Evolutionary conservation across 371 early-diverging fungal species (phyloP), one percentile per base, ranked within the genome.

Genomic region (Dichotomocladium elegans): DNA sequence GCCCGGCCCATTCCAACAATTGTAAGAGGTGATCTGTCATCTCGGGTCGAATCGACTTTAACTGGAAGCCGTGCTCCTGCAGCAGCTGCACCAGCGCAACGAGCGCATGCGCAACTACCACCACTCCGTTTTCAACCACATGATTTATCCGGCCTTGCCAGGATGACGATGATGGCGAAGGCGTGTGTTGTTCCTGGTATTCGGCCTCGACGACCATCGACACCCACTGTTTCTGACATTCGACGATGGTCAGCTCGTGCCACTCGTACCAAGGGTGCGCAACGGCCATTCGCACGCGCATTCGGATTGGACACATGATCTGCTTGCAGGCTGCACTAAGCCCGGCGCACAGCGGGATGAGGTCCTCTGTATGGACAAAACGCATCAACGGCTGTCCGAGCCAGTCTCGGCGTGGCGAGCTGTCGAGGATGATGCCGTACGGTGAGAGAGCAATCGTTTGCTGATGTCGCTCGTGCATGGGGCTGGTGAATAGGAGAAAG

Each of bases 351-450:
- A 60, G 44, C 14, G 22, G 35, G 19, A 48, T 43, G 19, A 60
- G 43, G 34, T 60, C 60, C 17, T 60, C 60, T n/a, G 41, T 35
- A 24, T 60, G 60, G 21, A 60, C 55, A 51, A 60, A 60, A 12
- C 60, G 60, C 60, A 60, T 60, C 19, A 60, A 33, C 1, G 60
- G 60, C n/a, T 46, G 55, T 2, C 51, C 60, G 15, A 30, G 37
- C 49, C 34, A 48, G 31, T 48, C 24, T 35, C 34, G 24, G 24
- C 19, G 15, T 28, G 50, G 33, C 22, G 50, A 43, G 41, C 52
- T 44, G 40, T 52, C 45, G 19, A 52, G 26, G 29, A 60, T 51
- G 10, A 47, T 44, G 15, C 60, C 60, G 30, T 60, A 60, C 17
- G 60, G 55, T 12, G 47, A 54, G 8, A 60, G 15, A 30, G n/a